Evolutionary conservation across 148 eudicot species (phyloP), one percentile per base, ranked within the genome.

Genomic region (Fallopia convolvulus): DNA sequence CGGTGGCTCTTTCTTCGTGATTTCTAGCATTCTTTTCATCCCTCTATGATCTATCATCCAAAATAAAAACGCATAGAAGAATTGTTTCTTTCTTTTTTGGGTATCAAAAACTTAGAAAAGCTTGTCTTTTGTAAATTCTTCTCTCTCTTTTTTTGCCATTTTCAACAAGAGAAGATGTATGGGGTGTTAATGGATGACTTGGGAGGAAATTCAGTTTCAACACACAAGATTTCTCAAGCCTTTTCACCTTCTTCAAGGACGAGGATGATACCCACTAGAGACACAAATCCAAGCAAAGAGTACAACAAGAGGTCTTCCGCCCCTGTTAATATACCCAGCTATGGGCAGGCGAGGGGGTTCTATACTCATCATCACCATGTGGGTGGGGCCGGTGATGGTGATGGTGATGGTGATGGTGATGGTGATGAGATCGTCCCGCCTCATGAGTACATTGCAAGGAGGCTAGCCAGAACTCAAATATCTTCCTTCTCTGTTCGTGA

Each of bases 391-490:
- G 39, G 39, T 55, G 76, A 33, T 70, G 81, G 36, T 74, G 82
- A 60, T 44, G 82, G 46, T 20, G 79, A 48, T 23, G 83, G 46
- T 40, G 85, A 74, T 48, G 92, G 77, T 48, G 88, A 76, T 50
- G 87, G 68, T 14, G 90, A 74, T 20, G 90, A 77, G 39, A 82
- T 89, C 82, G 68, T 92, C 3, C 97, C 97, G 49, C 97, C 97
- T 17, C 97, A 92, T 90, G 97, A 90, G 78, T 87, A 80, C 49
- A 42, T 92, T 18, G 92, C 94, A 12, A 87, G 83, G 76, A 92
- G 85, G 84, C 76, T 87, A 49, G 91, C 91, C 17, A 86, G 88
- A 48, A 90, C 83, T 66, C 90, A 87, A 79, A 88, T 88, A 65
- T 82, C 93, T 61, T 90, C 93, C 0, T 87, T 77, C 21, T 90